These are phyloP conservation scores for Polytrichum commune DNA, from an alignment of 225 moss, liverwort and hornwort genomes.

Conservation along the genomic window DNA sequence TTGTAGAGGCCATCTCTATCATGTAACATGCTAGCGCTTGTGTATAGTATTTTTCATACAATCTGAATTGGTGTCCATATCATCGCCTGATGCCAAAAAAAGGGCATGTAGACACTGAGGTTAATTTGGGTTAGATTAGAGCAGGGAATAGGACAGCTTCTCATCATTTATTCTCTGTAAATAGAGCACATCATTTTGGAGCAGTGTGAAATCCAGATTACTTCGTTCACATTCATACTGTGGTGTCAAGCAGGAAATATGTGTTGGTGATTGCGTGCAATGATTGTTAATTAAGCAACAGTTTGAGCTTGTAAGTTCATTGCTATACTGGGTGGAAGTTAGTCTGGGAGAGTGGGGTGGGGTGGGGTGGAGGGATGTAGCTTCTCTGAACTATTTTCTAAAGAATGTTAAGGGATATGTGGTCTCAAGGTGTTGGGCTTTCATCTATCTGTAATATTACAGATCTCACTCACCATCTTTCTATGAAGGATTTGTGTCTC, in stretches of 20 bases:
- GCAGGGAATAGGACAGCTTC: constrained; percentile 5
- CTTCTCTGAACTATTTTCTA: too few species aligned
- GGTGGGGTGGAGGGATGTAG: too few species aligned
- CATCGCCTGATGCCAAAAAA: background rate
- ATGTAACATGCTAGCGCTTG: background rate
- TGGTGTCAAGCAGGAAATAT: too few species aligned
- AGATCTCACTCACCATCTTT: too few species aligned
- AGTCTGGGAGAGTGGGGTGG: too few species aligned
- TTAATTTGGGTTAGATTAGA: constrained; percentile 24
- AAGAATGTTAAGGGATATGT: too few species aligned
- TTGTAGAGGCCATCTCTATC: background rate
- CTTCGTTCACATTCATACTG: too few species aligned
- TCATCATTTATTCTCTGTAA: constrained; percentile 27
- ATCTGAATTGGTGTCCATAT: background rate
- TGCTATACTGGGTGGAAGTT: too few species aligned
- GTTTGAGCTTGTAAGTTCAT: constrained; percentile 6
- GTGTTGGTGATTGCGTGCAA: constrained; percentile 6
- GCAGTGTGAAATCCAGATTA: constrained; percentile 1
- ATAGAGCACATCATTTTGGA: constrained; percentile 32
- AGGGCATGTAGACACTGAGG: constrained; percentile 25
- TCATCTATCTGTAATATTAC: too few species aligned
- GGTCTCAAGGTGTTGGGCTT: too few species aligned
- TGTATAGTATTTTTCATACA: background rate
- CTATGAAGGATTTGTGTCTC: too few species aligned
- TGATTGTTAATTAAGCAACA: constrained; percentile 15